Base-by-base conservation (phyloP, 192 early-diverging fungal genomes). In the Umbelopsis ramanniana region DNA sequence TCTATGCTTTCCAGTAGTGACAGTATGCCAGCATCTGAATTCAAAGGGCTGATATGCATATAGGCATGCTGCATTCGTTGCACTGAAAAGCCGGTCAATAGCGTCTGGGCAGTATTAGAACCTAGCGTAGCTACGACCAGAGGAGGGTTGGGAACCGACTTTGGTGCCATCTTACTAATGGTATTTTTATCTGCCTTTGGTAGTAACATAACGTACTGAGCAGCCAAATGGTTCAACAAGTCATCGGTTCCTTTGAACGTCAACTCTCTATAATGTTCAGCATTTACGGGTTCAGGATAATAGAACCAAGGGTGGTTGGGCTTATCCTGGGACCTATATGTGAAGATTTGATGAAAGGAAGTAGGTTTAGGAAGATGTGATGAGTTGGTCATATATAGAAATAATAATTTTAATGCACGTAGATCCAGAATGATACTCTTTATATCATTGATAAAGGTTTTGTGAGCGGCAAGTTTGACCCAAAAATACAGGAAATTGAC, bases 191-290 rank as follows among this genome's bases (percentile, higher is more conserved):
- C 26, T 14, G 29, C 33, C 33, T 35, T 35, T 19, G 57, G 57
- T n/a, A 63, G 33, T 6, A 63, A 12, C 0, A 19, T 29, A 37
- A 33, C 14, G 37, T 63, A 63, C 57, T 63, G 57, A 29, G 57
- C 57, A 6, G 57, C 57, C 26, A 63, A 35, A 37, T 63, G 57
- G 15, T 26, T 37, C 4, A 63, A 10, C 33, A 63, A 63, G 33
- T 63, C 57, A n/a, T 63, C 33, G 14, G 57, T 26, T 8, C 57
- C 57, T 63, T 63, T 63, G 33, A 35, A 63, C 3, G 57, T 63
- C 29, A 63, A 17, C 6, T 37, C 57, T 37, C 19, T 29, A 19
- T 63, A 63, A 12, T 63, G 5, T 35, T 35, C 33, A 17, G 57
- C 57, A 37, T 17, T 19, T 0, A n/a, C 33, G 17, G 57, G 57